A percentile compares a stretch with the other conserved stretches of the same genome.
These are phyloP conservation scores for Apophysomyces trapeziformis DNA, from an alignment of 371 early-diverging fungal genomes.

Conservation along the genomic window DNA sequence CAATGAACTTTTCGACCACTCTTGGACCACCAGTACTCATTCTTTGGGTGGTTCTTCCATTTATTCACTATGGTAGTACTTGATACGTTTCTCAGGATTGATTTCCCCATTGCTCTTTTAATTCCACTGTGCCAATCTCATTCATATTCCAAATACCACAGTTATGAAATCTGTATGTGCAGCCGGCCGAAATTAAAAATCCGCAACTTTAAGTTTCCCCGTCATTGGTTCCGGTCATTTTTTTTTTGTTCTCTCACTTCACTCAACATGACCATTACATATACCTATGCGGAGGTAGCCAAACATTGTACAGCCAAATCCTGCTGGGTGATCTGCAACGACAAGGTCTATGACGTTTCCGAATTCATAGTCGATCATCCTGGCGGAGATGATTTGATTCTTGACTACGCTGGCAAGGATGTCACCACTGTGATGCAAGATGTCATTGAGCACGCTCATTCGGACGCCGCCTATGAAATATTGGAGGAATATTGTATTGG, in stretches of 20 bases:
- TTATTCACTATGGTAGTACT: no score
- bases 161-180: no score
- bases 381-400: constrained; percentile 77
- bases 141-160: no score
- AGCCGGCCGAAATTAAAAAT: no score
- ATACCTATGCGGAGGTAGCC: constrained; percentile 66
- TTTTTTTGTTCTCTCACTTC: background rate
- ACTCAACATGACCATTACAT: constrained; percentile 16
- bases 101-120: no score
- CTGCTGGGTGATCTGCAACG: constrained; percentile 77
- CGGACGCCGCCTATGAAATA: constrained; percentile 83
- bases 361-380: constrained; percentile 83
- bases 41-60: no score
- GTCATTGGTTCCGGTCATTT: background rate
- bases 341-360: constrained; percentile 87
- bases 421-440: constrained; percentile 78
- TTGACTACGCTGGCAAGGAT: constrained; percentile 79
- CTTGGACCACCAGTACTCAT: no score
- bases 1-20: no score
- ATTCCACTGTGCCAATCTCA: no score
- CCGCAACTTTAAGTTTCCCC: background rate
- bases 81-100: no score
- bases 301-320: constrained; percentile 66
- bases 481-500: constrained; percentile 85
- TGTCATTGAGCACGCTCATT: constrained; percentile 76